These are phyloP conservation scores for Sugiyamaella novakii DNA, from an alignment of 1,139 yeast genomes.

Conservation along the genomic window DNA sequence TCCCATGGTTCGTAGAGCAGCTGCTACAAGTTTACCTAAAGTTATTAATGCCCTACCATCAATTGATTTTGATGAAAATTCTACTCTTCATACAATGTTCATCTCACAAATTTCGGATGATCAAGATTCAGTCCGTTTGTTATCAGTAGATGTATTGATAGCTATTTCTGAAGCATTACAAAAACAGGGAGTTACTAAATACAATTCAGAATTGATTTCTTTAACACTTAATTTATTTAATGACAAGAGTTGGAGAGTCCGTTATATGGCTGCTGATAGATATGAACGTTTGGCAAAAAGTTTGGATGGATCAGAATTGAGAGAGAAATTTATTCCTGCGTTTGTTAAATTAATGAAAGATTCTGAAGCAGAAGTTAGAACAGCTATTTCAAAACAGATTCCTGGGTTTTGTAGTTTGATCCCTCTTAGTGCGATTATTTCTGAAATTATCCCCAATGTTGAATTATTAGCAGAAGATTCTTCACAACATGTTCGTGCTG, in stretches of 20 bases:
- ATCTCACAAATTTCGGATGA: conserved; percentile 77
- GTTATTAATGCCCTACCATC: conserved; percentile 60
- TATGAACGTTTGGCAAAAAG: conserved; percentile 73
- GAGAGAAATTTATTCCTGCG: conserved; percentile 63
- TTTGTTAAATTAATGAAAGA: conserved; percentile 82
- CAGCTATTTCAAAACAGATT: conserved; percentile 88
- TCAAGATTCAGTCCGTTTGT: conserved; percentile 93
- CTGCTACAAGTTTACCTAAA: conserved; percentile 80
- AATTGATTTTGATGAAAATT: conserved; percentile 41
- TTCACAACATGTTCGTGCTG: conserved; percentile 89
- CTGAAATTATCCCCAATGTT: conserved; percentile 79
- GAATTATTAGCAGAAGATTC: conserved; percentile 86
- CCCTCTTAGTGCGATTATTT: conserved; percentile 54
- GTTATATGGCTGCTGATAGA: conserved; percentile 95
- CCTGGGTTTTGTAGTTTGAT: conserved; percentile 66
- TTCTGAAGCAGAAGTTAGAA: conserved; percentile 94
- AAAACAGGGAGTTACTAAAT: conserved; percentile 34
- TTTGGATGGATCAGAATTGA: conserved; percentile 57
- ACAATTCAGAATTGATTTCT: conserved; percentile 38
- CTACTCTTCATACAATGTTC: conserved; percentile 72
- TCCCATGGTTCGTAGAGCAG: conserved; percentile 97
- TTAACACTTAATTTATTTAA: conserved; percentile 64
- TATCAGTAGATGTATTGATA: conserved; percentile 84
- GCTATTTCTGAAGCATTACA: conserved; percentile 45
- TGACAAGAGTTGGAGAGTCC: conserved; percentile 97